These are phyloP conservation scores for Teratosphaeria zuluensis DNA, from an alignment of 2,329 filamentous ascomycete genomes.

Conservation along the genomic window DNA sequence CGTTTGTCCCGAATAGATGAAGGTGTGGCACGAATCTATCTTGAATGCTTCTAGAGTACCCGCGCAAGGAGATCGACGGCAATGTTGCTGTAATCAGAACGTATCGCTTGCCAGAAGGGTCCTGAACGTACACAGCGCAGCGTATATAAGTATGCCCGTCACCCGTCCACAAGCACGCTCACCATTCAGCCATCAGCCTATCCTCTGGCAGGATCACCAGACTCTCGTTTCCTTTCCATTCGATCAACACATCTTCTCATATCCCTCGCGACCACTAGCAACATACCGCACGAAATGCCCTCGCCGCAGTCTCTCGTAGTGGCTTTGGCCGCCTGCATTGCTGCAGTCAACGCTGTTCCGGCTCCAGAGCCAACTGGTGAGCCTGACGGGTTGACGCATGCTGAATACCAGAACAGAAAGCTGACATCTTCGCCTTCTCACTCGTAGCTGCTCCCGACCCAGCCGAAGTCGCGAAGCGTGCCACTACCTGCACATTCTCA, in stretches of 20 bases:
- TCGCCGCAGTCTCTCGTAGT: background rate
- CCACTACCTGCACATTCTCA: constrained; percentile 24
- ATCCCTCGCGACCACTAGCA: background rate
- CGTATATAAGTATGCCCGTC: background rate
- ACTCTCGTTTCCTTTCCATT: background rate
- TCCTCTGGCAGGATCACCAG: background rate
- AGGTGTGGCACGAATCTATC: background rate
- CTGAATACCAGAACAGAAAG: background rate
- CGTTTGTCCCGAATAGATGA: background rate
- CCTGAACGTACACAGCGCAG: background rate
- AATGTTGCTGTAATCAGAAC: background rate
- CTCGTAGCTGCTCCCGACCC: constrained; percentile 1
- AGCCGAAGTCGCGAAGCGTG: constrained; percentile 9
- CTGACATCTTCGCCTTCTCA: background rate
- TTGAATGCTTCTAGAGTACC: background rate
- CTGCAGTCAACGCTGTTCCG: background rate
- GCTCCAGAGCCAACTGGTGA: background rate
- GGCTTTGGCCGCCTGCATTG: background rate
- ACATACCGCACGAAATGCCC: background rate
- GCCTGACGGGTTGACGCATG: background rate
- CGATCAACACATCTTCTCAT: background rate
- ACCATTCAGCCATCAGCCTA: background rate
- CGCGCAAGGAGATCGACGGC: background rate
- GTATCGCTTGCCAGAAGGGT: background rate
- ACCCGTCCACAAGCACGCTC: background rate